phyloP scores from a whole-genome alignment of 2,329 filamentous ascomycete species.

The Fusarium humuli region DNA sequence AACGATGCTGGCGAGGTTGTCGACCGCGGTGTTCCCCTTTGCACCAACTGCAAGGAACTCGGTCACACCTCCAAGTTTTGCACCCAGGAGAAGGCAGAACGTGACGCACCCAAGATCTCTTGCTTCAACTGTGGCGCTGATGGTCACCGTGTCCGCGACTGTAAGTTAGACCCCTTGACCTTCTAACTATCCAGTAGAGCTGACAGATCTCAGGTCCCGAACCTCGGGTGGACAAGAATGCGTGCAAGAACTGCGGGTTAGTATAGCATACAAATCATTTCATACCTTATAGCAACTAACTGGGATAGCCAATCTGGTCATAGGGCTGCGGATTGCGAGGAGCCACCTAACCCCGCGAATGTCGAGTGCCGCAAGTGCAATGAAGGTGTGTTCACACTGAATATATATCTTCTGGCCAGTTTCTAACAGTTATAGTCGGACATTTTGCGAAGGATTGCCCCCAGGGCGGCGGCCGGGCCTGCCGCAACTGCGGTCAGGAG shows the following conservation, averaged over 20 bases:
- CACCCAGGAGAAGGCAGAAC: slow-evolving; percentile 66
- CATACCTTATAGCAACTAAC: slow-evolving; percentile 23
- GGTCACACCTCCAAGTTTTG: slow-evolving; percentile 74
- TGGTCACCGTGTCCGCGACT: slow-evolving; percentile 77
- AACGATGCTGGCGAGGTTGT: slow-evolving; percentile 73
- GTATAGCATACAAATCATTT: slow-evolving; percentile 13
- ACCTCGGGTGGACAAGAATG: slow-evolving; percentile 72
- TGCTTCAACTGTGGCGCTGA: slow-evolving; percentile 74
- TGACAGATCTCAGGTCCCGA: slow-evolving; percentile 58
- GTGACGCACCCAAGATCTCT: slow-evolving; percentile 59
- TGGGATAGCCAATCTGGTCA: slow-evolving; percentile 61
- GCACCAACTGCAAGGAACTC: slow-evolving; percentile 71
- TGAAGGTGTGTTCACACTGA: slow-evolving; percentile 62
- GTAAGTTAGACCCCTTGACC: slow-evolving; percentile 57
- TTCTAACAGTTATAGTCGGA: slow-evolving; percentile 57
- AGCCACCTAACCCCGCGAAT: slow-evolving; percentile 70
- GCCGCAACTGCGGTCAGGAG: slow-evolving; percentile 72
- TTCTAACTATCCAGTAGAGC: not conserved
- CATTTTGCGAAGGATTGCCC: slow-evolving; percentile 75
- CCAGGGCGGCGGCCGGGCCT: slow-evolving; percentile 65
- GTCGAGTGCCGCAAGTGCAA: slow-evolving; percentile 75
- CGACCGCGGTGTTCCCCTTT: slow-evolving; percentile 68
- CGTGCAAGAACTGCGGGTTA: slow-evolving; percentile 75
- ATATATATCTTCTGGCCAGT: not conserved
- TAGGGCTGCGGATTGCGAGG: slow-evolving; percentile 62